These are phyloP conservation scores for Chenopodium suecicum DNA, from an alignment of 148 eudicot species.

Conservation along the genomic window DNA sequence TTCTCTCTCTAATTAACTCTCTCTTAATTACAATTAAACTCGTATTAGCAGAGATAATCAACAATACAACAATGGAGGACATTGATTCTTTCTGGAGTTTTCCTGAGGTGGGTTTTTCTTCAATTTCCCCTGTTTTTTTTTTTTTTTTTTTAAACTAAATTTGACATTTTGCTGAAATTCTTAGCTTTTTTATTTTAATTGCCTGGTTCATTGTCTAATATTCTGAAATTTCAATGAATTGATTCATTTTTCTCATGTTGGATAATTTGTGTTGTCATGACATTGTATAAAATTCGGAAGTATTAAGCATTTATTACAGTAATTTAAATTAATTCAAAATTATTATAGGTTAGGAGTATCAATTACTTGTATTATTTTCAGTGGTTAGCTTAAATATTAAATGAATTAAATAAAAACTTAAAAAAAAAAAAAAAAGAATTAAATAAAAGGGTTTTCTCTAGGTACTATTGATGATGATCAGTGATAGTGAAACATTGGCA, in stretches of 20 bases:
- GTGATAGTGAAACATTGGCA: conserved; percentile 5
- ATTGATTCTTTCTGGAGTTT: conserved; percentile 47
- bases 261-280: not conserved
- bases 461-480: conserved; percentile 3
- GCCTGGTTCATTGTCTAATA: too few relatives aligned
- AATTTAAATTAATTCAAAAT: too few relatives aligned
- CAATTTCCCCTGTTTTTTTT: not conserved
- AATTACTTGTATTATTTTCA: too few relatives aligned
- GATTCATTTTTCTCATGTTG: not conserved
- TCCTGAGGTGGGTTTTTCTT: conserved; percentile 52
- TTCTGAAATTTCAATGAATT: not conserved
- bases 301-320: too few relatives aligned
- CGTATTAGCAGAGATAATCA: not conserved
- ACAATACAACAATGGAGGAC: conserved; percentile 59
- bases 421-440: not conserved
- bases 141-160: not conserved
- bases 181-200: not conserved
- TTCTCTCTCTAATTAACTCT: conserved; percentile 20
- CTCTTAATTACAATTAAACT: conserved; percentile 1
- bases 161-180: too few relatives aligned
- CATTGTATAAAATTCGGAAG: too few relatives aligned
- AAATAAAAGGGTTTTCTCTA: conserved; percentile 1
- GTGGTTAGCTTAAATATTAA: not conserved
- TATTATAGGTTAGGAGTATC: too few relatives aligned
- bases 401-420: not conserved